A percentile compares a stretch with the other conserved stretches of the same genome.
Evolutionary conservation across 2,329 filamentous ascomycete species (phyloP).

Genomic region (Thermomyces lanuginosus): DNA sequence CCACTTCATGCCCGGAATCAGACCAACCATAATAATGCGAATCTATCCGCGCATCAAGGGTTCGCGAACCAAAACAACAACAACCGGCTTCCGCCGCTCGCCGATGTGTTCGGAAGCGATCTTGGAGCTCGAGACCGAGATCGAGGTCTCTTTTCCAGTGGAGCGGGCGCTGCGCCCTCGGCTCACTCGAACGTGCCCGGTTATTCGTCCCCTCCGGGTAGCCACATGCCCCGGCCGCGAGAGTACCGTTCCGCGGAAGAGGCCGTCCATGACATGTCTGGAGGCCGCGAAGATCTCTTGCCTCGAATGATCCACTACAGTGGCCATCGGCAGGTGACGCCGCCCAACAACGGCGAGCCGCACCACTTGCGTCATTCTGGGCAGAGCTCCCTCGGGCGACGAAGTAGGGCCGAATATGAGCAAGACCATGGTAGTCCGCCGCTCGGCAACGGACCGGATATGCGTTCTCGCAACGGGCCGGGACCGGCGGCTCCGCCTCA

Average conservation of each 20-base stretch:
- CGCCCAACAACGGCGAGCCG: conserved; percentile 18
- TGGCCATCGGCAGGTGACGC: conserved; percentile 81
- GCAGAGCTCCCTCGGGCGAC: conserved; percentile 40
- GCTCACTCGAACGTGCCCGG: conserved; percentile 50
- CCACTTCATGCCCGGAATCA: conserved; percentile 62
- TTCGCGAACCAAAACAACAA: conserved; percentile 78
- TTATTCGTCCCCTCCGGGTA: conserved; percentile 55
- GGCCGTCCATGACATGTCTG: conserved; percentile 74
- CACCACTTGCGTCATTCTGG: conserved; percentile 45
- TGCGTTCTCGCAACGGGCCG: conserved; percentile 23
- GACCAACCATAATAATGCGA: conserved; percentile 65
- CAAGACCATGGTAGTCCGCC: conserved; percentile 72
- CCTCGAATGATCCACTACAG: conserved; percentile 93
- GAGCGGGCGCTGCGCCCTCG: conserved; percentile 45
- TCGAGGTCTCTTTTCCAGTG: conserved; percentile 31
- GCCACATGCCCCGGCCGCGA: conserved; percentile 45
- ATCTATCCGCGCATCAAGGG: conserved; percentile 68
- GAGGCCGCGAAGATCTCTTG: conserved; percentile 78
- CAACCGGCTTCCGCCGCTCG: conserved; percentile 84
- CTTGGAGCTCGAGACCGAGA: conserved; percentile 32
- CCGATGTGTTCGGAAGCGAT: conserved; percentile 78
- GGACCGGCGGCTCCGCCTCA: conserved; percentile 27
- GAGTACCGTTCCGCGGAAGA: conserved; percentile 96
- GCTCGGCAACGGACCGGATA: conserved; percentile 53
- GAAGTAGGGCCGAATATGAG: conserved; percentile 80